Evolutionary conservation across 768 basidiomycete genomes (phyloP), one percentile per base, ranked within the genome.

Genomic region (Clitopilus passeckerianus): DNA sequence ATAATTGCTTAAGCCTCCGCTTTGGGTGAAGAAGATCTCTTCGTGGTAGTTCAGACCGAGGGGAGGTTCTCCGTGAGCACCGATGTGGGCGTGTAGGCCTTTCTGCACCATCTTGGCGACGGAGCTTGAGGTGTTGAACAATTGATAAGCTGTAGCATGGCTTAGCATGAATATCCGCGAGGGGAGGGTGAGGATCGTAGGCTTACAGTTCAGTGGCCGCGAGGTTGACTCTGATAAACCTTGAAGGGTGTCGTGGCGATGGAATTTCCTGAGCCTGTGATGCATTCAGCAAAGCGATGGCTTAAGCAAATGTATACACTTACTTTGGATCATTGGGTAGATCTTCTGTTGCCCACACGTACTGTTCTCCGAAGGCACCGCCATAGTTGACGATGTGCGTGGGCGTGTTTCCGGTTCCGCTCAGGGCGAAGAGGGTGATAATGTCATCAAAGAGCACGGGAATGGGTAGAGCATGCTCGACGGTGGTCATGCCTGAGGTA

Each of bases 371-470:
- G 67, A 70, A 80, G 1, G 75, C 76, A 18, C 89, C 89, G n/a
- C 89, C 89, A 66, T 90, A 91, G 66, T 90, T 85, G 23, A 90
- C 89, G 30, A 90, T 71, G 62, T 90, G 89, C 0, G 89, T 91
- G 2, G 89, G 89, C 0, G 89, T 89, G 24, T 81, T 75, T 12
- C 85, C 87, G 12, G 89, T 89, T 4, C 89, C 89, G 65, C 88
- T 90, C 66, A 75, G 57, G 2, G 83, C 82, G 65, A 77, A 90
- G 12, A 91, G 73, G 0, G 75, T 85, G 23, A 86, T 65, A 53
- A 90, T 74, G 62, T 90, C 89, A 20, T 89, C 87, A 63, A 85
- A 90, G 3, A 90, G 74, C 9, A 71, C 70, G 0, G 89, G 82
- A 1, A 89, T 75, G 5, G 89, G 89, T 37, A 90, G 68, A 20